These are phyloP conservation scores for Puccinia coronata DNA, from an alignment of 1,284 basidiomycete species.

Conservation along the genomic window DNA sequence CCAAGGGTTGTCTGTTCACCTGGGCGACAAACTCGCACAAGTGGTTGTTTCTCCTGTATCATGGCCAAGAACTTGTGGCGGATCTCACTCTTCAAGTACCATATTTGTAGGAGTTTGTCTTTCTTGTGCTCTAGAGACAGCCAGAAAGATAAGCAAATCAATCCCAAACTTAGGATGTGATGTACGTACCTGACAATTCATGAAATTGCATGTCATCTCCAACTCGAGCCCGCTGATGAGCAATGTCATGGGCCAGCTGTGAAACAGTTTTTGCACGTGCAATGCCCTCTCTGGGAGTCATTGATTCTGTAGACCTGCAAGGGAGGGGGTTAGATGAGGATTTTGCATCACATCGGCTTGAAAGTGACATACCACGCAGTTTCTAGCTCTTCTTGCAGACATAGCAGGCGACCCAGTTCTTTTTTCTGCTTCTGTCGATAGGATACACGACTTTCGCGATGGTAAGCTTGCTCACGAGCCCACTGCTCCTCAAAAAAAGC, in stretches of 20 bases:
- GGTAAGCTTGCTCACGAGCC: not conserved
- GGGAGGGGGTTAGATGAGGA: no score
- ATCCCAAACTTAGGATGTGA: no score
- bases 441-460: not conserved
- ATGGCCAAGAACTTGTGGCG: not conserved
- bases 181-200: no score
- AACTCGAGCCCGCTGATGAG: not conserved
- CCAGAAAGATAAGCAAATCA: no score
- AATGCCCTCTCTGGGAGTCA: not conserved
- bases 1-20: not conserved
- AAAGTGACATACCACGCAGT: not conserved
- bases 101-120: not conserved
- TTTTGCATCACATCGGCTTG: not conserved
- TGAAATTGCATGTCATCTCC: not conserved
- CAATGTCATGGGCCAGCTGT: not conserved
- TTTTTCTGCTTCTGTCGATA: not conserved
- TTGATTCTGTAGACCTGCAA: not conserved
- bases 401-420: conserved; percentile 10
- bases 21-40: not conserved
- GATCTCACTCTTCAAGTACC: not conserved
- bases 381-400: not conserved
- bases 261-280: not conserved
- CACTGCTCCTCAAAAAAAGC: conserved; percentile 1
- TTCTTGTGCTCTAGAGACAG: not conserved
- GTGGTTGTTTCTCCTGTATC: not conserved